Base-by-base conservation (phyloP, 345 rosid genomes). In the Rubroshorea leprosula region DNA sequence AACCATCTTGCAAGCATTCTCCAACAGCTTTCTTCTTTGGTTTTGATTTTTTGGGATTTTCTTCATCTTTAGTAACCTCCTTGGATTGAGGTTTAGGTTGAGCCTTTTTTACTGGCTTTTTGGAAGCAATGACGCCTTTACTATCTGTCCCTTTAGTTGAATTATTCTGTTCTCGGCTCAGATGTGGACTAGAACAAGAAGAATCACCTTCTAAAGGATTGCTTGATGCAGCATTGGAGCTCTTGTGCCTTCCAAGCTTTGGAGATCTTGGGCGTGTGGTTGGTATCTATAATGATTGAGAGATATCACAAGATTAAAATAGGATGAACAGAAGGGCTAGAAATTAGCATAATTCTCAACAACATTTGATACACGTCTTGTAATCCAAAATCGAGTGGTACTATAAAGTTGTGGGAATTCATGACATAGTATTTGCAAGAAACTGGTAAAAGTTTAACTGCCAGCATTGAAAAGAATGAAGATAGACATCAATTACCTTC, bases 161-260 rank as follows among this genome's bases (percentile, higher is more conserved):
- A 50, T 59, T 68, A 65, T 19, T 60, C 0, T 49, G 62, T 55
- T 79, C 84, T 29, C 54, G 67, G 67, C 47, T 72, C 65, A 74
- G 43, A 41, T 52, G 77, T 39, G 83, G 80, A 61, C 64, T 71
- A 20, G 49, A 51, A 48, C 56, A 57, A 35, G 72, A 52, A 9
- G 55, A 66, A 46, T 55, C 72, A 53, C 63, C 78, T 65, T 76
- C 95, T 5, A 49, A 56, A 18, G 66, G 54, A 67, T 65, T 54
- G 51, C 63, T 69, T 13, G 60, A 57, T 53, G 78, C 69, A 66
- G 82, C 57, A 1, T 60, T 38, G 12, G 63, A 67, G 63, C 60
- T 80, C 83, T 89, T 92, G 69, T 78, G 52, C 75, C 96, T 86
- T 69, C 98, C 98, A 6, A 92, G 87, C 79, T 92, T 92, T 23